phyloP scores from a whole-genome alignment of 225 moss, liverwort and hornwort species.

The Physcomitrellopsis africana region DNA sequence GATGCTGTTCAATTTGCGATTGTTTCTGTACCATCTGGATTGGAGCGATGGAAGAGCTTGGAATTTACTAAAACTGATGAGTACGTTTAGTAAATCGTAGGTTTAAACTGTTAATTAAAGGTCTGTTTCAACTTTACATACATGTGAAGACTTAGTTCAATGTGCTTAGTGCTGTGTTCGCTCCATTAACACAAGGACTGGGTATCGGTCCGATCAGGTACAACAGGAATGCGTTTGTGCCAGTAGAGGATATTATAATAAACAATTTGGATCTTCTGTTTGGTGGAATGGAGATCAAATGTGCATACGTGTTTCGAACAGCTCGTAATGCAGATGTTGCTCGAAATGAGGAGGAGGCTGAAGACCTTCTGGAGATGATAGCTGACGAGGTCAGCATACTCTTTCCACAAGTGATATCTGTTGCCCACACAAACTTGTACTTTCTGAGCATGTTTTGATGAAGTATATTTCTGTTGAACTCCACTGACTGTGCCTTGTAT shows the following conservation, averaged over 20 bases:
- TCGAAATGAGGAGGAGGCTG: constrained; percentile 69
- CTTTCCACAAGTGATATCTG: neutral
- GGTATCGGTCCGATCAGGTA: constrained; percentile 32
- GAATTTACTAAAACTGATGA: constrained; percentile 45
- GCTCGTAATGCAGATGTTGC: constrained; percentile 67
- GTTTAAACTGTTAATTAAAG: neutral
- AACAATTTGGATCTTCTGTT: constrained; percentile 67
- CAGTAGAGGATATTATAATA: constrained; percentile 55
- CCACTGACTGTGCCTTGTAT: constrained; percentile 10
- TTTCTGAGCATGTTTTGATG: neutral
- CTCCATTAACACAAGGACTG: constrained; percentile 19
- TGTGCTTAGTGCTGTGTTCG: neutral
- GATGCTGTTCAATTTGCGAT: constrained; percentile 57
- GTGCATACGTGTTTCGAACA: constrained; percentile 57
- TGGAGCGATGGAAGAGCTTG: constrained; percentile 63
- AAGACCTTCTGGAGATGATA: constrained; percentile 68
- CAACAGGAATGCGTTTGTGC: constrained; percentile 56
- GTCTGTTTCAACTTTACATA: neutral
- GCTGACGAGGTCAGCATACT: constrained; percentile 52
- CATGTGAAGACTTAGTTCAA: neutral
- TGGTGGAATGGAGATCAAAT: constrained; percentile 67
- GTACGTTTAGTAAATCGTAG: constrained; percentile 24
- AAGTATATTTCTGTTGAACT: neutral
- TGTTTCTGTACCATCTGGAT: constrained; percentile 58
- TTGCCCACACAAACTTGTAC: neutral